Percentiles rank a stretch among this genome's conserved stretches.
Conservation (phyloP, 768 basidiomycete genomes). For the Pleurotus tuoliensis region DNA sequence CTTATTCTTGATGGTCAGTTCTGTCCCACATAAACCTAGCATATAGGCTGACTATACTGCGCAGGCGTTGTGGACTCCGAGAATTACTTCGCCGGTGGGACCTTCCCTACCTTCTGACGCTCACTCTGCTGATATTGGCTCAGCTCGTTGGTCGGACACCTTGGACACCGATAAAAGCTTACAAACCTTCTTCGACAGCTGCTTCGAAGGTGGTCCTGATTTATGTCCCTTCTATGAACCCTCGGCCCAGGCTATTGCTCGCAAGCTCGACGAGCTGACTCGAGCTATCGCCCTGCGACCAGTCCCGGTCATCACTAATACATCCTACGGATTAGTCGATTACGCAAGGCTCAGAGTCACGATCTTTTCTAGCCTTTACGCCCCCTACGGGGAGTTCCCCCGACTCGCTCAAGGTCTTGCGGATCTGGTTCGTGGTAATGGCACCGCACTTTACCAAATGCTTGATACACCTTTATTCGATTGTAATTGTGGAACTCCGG, state of each 20-base stretch:
- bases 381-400: constrained; percentile 16
- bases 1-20: constrained; percentile 25
- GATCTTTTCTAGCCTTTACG: constrained; percentile 19
- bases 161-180: constrained; percentile 18
- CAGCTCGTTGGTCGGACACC: constrained; percentile 5
- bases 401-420: constrained; percentile 17
- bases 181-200: constrained; percentile 18
- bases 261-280: constrained; percentile 12
- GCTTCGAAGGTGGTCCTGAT: constrained; percentile 15
- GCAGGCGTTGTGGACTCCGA: constrained; percentile 19
- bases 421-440: constrained; percentile 21
- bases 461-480: background rate
- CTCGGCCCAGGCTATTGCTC: constrained; percentile 12
- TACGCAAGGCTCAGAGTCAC: constrained; percentile 11
- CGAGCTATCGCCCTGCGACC: constrained; percentile 13
- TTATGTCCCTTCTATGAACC: constrained; percentile 19
- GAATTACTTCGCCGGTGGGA: constrained; percentile 19
- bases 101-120: background rate
- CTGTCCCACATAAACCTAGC: background rate
- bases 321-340: constrained; percentile 20
- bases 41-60: background rate
- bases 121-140: background rate
- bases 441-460: constrained; percentile 10
- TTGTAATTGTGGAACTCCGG: background rate
- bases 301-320: constrained; percentile 13